Evolutionary conservation across 805 yeast species (phyloP).

Genomic region (Starmerella lactis-condensi): DNA sequence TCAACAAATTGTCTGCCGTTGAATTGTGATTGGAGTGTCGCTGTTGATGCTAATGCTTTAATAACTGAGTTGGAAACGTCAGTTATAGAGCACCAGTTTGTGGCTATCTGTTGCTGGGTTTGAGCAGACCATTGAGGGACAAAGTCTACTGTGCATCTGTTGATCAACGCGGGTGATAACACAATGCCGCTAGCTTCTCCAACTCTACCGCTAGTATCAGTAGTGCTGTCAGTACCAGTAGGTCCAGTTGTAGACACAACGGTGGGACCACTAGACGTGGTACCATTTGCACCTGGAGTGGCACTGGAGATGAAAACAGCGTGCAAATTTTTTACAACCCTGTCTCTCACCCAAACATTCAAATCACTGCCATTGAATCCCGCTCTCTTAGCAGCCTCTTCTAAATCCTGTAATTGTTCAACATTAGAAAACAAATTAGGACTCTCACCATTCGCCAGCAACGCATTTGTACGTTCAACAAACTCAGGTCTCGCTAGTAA

Average conservation of each 20-base stretch:
- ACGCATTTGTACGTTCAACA: slow-evolving; percentile 76
- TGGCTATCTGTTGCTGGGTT: slow-evolving; percentile 6
- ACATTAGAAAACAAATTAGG: slow-evolving; percentile 67
- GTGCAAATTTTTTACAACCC: slow-evolving; percentile 55
- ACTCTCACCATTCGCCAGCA: slow-evolving; percentile 81
- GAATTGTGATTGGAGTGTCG: no score
- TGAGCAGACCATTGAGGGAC: slow-evolving; percentile 61
- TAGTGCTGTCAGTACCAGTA: slow-evolving; percentile 29
- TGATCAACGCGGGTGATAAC: slow-evolving; percentile 78
- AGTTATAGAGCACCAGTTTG: slow-evolving; percentile 9
- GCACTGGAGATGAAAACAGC: slow-evolving; percentile 49
- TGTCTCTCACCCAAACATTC: slow-evolving; percentile 52
- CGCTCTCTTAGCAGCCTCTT: slow-evolving; percentile 5
- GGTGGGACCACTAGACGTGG: no score
- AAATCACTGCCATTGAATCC: slow-evolving; percentile 28
- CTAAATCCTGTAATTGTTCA: slow-evolving; percentile 8
- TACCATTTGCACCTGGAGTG: slow-evolving; percentile 26
- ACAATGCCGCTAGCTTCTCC: no score
- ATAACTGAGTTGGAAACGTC: slow-evolving; percentile 22
- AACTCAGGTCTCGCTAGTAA: slow-evolving; percentile 58
- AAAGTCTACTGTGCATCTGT: slow-evolving; percentile 76
- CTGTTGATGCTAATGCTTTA: neutral
- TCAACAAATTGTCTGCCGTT: slow-evolving; percentile 7
- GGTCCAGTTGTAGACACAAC: no score
- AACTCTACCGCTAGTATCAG: slow-evolving; percentile 22